Conservation (phyloP, 306 rosid species). For the Amphicarpaea edgeworthii region DNA sequence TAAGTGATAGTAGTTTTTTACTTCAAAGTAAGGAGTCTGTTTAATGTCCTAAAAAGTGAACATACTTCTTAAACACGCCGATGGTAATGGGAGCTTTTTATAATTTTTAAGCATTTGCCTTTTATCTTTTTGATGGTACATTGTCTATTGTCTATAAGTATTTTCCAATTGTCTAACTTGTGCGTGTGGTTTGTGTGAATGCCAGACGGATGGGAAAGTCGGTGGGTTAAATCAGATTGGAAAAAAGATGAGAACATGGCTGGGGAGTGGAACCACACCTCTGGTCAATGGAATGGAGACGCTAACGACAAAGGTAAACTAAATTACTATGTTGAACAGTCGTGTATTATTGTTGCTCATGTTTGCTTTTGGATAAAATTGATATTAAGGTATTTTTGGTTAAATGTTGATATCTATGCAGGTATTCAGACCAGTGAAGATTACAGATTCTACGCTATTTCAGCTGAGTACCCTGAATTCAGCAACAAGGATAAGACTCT, state of each 20-base stretch:
- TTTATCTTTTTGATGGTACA: constrained; percentile 11
- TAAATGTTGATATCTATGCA: constrained; percentile 49
- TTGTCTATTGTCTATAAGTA: constrained; percentile 5
- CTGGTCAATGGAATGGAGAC: constrained; percentile 96
- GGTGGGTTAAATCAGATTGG: constrained; percentile 98
- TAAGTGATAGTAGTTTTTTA: not conserved
- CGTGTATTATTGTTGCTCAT: constrained; percentile 1
- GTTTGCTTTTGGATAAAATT: constrained; percentile 9
- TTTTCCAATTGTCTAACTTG: constrained; percentile 37
- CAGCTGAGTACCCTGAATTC: constrained; percentile 96
- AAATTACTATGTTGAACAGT: constrained; percentile 11
- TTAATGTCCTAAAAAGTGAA: not conserved
- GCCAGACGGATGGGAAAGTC: constrained; percentile 91
- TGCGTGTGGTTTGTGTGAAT: constrained; percentile 37
- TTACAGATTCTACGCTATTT: constrained; percentile 90
- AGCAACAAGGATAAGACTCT: constrained; percentile 89
- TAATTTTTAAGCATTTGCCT: constrained; percentile 25
- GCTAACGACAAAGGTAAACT: constrained; percentile 78
- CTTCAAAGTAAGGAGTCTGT: not conserved
- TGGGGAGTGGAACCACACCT: constrained; percentile 95
- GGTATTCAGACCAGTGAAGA: constrained; percentile 99
- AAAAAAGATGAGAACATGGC: constrained; percentile 85
- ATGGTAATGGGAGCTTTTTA: not conserved
- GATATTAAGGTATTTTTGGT: not conserved
- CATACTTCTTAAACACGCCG: not conserved